phyloP scores from a whole-genome alignment of 495 filamentous ascomycete species.

The Penicillium goetzii region DNA sequence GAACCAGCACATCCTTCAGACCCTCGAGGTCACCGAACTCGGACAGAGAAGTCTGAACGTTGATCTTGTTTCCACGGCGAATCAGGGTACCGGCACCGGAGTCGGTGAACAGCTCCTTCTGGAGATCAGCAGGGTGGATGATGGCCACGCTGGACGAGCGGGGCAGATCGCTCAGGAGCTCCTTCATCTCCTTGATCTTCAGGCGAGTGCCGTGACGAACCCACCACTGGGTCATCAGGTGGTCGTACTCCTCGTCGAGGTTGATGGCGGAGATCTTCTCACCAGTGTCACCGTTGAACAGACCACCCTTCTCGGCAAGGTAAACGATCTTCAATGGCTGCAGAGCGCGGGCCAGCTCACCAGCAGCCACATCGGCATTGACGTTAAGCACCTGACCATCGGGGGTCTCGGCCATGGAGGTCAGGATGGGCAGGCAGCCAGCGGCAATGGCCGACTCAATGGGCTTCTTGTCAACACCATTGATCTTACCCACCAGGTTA shows the following conservation, averaged over 20 bases:
- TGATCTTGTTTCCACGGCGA: conserved; percentile 87
- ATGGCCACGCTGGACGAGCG: conserved; percentile 95
- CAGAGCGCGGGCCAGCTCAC: conserved; percentile 84
- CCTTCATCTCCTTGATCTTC: conserved; percentile 99
- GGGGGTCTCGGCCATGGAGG: conserved; percentile 93
- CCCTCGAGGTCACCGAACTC: conserved; percentile 78
- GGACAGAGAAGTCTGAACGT: conserved; percentile 70
- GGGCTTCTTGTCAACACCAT: conserved; percentile 84
- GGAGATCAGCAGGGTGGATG: conserved; percentile 91
- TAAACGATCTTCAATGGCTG: conserved; percentile 98
- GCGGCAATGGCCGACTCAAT: conserved; percentile 92
- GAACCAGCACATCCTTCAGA: conserved; percentile 80
- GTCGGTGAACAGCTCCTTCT: conserved; percentile 96
- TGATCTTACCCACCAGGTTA: conserved; percentile 93
- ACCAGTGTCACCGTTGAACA: conserved; percentile 90
- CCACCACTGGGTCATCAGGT: conserved; percentile 95
- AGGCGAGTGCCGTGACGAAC: conserved; percentile 92
- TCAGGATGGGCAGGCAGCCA: conserved; percentile 90
- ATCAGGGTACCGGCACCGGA: conserved; percentile 95
- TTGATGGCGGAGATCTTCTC: conserved; percentile 98
- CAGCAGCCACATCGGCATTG: conserved; percentile 95
- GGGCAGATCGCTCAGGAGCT: conserved; percentile 82
- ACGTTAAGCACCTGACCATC: conserved; percentile 97
- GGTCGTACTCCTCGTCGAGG: conserved; percentile 94
- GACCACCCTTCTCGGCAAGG: conserved; percentile 93